Base-by-base conservation (phyloP, 148 eudicot genomes). In the Rhododendron griersonianum region DNA sequence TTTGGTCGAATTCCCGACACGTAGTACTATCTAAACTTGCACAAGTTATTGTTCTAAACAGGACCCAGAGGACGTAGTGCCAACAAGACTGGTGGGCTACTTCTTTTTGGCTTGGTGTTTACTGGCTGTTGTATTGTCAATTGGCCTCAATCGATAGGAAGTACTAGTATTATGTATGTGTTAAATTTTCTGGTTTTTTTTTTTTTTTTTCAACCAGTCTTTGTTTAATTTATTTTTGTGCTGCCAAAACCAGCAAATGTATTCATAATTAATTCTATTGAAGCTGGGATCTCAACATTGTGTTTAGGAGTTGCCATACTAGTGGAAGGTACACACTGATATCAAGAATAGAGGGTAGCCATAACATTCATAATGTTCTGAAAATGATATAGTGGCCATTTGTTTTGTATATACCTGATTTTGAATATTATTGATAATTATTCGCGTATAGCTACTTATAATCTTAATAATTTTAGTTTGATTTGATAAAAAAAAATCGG, bases 41-140 rank as follows among this genome's bases (percentile, higher is more conserved):
- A 28, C 51, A 7, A 14, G 6, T 6, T 76, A 11, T 7, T 39
- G n/a, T 16, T 23, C 11, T 50, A 85, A 37, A 51, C 94, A 95
- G 96, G 97, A 94, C 81, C 91, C 94, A 18, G 98, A 95, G 85
- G 91, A 95, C 71, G 93, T 90, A 1, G 92, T 90, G 48, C 97
- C 97, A 13, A 95, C 98, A n/a, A 91, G 87, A 76, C 28, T 88
- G 19, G 92, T 91, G 37, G 98, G 98, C 21, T 95, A 92, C 86
- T 88, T 93, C 89, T 19, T 92, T 0, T 15, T 92, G 37, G 92
- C 89, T n/a, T 94, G 96, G 97, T 63, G 94, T 67, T 79, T 92
- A 41, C 63, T 95, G 44, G 88, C 88, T 45, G 57, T 87, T 81
- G 77, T 78, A 23, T 73, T 94, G 48, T 92, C 92, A 23, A 84